phyloP scores from a whole-genome alignment of 2,329 filamentous ascomycete genomes.

The Xylariaceae sp. region DNA sequence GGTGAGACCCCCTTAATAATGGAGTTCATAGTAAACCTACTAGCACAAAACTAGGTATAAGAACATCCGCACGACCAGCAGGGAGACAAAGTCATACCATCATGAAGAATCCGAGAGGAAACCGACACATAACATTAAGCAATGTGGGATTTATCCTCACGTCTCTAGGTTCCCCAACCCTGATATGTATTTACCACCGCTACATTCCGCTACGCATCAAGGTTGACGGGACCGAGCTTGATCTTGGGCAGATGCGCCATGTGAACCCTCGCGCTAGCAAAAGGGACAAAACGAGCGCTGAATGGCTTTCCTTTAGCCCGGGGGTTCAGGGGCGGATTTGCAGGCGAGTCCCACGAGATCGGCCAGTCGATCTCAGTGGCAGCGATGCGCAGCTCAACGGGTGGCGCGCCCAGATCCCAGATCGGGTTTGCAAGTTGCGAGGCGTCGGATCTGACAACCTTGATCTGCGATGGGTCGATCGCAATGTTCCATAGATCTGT shows the following conservation, averaged over 20 bases:
- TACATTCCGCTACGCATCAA: not conserved
- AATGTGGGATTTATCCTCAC: no score
- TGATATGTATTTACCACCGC: no score
- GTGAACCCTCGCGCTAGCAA: constrained; percentile 34
- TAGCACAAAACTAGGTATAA: no score
- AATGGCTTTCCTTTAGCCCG: constrained; percentile 27
- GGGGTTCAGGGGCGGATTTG: constrained; percentile 23
- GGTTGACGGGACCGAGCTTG: constrained; percentile 25
- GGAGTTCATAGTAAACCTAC: no score
- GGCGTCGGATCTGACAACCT: constrained; percentile 18
- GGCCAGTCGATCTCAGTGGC: constrained; percentile 34
- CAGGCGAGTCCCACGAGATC: constrained; percentile 27
- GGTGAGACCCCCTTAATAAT: no score
- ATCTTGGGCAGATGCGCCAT: constrained; percentile 34
- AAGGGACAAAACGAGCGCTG: constrained; percentile 32
- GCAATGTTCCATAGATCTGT: constrained; percentile 32
- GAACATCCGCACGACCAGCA: no score
- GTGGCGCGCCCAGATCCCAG: constrained; percentile 31
- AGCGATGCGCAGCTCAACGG: constrained; percentile 32
- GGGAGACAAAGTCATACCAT: no score
- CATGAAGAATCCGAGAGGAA: no score
- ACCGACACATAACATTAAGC: no score
- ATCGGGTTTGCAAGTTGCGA: constrained; percentile 27
- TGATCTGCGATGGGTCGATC: constrained; percentile 33
- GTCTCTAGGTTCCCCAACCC: no score